Base-by-base conservation (phyloP, 495 filamentous ascomycete species). In the Penicillium cosmopolitanum region DNA sequence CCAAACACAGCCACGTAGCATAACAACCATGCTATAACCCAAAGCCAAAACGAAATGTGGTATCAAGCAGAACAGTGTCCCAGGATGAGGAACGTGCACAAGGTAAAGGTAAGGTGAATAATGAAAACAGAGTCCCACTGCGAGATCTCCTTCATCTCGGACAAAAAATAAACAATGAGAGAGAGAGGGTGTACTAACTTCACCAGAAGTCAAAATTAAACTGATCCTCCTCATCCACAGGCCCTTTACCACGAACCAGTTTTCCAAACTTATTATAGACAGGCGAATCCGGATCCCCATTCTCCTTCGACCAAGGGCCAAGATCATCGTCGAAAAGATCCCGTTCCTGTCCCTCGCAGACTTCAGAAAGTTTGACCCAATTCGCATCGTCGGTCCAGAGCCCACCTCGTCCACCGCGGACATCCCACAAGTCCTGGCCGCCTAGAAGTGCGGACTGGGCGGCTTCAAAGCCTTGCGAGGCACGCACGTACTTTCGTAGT, bases 201-300 rank as follows among this genome's bases (percentile, higher is more conserved):
- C 21, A 11, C 46, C 46, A 48, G 11, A 42, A 56, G 36, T 47
- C 18, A 40, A 15, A 36, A 15, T 36, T 34, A 15, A 48, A 48
- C 21, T 48, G 46, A 48, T 48, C 46, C 21, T 48, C 53, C 15
- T 54, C 51, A 4, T 50, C 34, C 21, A 42, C 15, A 8, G 62
- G 44, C 19, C 69, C 77, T 52, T 73, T 80, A n/a, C 77, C 77
- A 51, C 70, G 70, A 42, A 78, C 61, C 25, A 79, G 55, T 21
- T 70, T 72, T 0, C 78, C 78, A 50, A 70, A 79, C 50, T 73
- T 67, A 42, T 79, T 80, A 55, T 80, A 79, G 9, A 79, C 65
- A 15, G 75, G 34, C 73, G 91, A 59, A 80, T 93, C 62, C 84
- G 85, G 71, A 82, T 84, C 60, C 67, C 85, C 57, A 81, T 90